Conservation (phyloP, 2,329 filamentous ascomycete species). For the Penicillium paneum region DNA sequence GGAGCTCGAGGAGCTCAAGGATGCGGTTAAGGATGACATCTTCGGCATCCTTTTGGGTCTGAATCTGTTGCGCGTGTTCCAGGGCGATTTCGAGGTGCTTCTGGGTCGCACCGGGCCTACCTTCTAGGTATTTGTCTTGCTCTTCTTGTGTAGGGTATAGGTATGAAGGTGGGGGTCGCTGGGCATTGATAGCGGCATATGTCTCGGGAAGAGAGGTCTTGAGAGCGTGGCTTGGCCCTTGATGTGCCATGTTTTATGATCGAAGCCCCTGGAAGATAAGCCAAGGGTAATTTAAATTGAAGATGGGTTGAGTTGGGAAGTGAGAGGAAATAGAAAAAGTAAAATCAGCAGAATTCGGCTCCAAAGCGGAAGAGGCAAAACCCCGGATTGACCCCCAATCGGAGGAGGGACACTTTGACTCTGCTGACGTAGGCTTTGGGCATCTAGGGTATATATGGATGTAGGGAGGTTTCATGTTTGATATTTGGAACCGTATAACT, state of each 20-base stretch:
- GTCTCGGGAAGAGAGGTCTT: conserved; percentile 54
- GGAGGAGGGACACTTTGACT: background rate
- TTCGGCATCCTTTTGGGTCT: conserved; percentile 77
- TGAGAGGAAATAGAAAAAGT: background rate
- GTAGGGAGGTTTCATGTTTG: background rate
- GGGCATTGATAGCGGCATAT: conserved; percentile 44
- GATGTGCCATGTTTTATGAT: conserved; percentile 16
- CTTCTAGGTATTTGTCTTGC: conserved; percentile 26
- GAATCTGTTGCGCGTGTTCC: conserved; percentile 76
- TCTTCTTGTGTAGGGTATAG: conserved; percentile 28
- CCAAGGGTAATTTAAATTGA: background rate
- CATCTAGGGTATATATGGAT: background rate
- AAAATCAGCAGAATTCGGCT: background rate
- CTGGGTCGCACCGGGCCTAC: conserved; percentile 44
- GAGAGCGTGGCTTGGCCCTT: conserved; percentile 52
- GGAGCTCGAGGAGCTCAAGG: conserved; percentile 66
- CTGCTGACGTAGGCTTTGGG: conserved; percentile 4
- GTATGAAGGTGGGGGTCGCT: conserved; percentile 34
- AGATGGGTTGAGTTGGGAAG: background rate
- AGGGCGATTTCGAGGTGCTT: conserved; percentile 63
- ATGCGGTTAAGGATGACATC: conserved; percentile 68
- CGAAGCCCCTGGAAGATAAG: background rate
- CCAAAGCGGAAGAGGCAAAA: conserved; percentile 4
- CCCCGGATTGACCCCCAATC: background rate
- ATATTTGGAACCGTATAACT: background rate